Conservation (phyloP, 1,284 basidiomycete species). For the Apiotrichum gamsii region DNA sequence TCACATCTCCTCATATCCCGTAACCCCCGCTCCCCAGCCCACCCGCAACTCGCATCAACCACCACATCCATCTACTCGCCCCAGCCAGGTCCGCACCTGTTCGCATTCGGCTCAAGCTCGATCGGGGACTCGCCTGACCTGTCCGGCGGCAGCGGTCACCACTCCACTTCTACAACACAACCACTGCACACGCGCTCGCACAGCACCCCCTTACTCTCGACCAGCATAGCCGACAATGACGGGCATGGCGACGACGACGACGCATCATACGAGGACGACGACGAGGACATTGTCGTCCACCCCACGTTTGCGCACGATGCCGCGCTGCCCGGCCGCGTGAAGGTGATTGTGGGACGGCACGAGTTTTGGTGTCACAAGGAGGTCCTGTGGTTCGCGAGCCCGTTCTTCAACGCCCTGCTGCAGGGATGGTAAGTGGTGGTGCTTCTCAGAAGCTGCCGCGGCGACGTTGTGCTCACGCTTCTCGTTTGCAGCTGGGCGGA, state of each 20-base stretch:
- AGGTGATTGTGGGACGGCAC: slow-evolving; percentile 36
- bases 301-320: slow-evolving; percentile 32
- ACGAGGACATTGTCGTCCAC: slow-evolving; percentile 33
- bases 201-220: slow-evolving; percentile 5
- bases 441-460: no score
- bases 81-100: slow-evolving; percentile 12
- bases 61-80: slow-evolving; percentile 25
- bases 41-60: slow-evolving; percentile 37
- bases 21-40: slow-evolving; percentile 40
- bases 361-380: slow-evolving; percentile 47
- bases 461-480: no score
- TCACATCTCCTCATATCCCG: slow-evolving; percentile 43
- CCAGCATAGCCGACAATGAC: not conserved
- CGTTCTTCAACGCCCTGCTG: slow-evolving; percentile 42
- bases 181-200: slow-evolving; percentile 6
- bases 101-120: slow-evolving; percentile 3
- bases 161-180: no score
- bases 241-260: slow-evolving; percentile 13
- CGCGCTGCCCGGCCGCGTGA: slow-evolving; percentile 33
- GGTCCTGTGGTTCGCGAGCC: slow-evolving; percentile 42
- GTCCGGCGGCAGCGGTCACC: no score
- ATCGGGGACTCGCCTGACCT: slow-evolving; percentile 2
- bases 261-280: no score
- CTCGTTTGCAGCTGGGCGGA: slow-evolving; percentile 40
- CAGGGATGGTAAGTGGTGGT: slow-evolving; percentile 33